Conservation (phyloP, 2,329 filamentous ascomycete genomes). For the Paracamarosporium sp. region DNA sequence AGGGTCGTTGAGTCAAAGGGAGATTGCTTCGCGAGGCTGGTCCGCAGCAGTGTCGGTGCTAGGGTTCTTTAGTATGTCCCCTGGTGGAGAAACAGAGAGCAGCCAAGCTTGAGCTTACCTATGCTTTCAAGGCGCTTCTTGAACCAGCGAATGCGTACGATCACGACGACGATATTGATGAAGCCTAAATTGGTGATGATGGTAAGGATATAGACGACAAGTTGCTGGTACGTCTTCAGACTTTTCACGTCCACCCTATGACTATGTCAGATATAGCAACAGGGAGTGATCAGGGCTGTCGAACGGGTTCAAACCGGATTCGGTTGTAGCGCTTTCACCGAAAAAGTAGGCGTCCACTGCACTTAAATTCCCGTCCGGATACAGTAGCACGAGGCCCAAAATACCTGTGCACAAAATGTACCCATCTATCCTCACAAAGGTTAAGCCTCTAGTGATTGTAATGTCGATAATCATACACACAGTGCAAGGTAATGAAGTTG, state of each 20-base stretch:
- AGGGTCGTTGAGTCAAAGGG: no score
- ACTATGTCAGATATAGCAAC: not conserved
- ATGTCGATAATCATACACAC: slow-evolving; percentile 13
- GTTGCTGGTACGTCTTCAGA: slow-evolving; percentile 59
- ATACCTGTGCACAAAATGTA: slow-evolving; percentile 50
- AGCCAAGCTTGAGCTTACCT: slow-evolving; percentile 15
- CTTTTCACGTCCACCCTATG: slow-evolving; percentile 58
- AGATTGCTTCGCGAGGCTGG: no score
- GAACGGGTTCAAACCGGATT: slow-evolving; percentile 60
- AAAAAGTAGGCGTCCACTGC: slow-evolving; percentile 60
- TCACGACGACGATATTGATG: slow-evolving; percentile 58
- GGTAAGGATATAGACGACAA: slow-evolving; percentile 59
- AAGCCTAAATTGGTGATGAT: slow-evolving; percentile 58
- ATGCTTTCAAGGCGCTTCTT: slow-evolving; percentile 52
- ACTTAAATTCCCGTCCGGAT: slow-evolving; percentile 49
- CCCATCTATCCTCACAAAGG: slow-evolving; percentile 37
- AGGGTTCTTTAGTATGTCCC: not conserved
- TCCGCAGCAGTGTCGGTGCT: not conserved
- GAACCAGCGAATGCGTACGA: slow-evolving; percentile 59
- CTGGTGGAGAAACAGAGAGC: not conserved
- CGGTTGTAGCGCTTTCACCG: slow-evolving; percentile 57
- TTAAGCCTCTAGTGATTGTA: not conserved
- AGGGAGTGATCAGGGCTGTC: not conserved
- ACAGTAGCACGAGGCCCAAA: slow-evolving; percentile 46
- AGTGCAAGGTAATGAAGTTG: slow-evolving; percentile 31